phyloP scores from a whole-genome alignment of 805 yeast species.

The Candida sonorensis region DNA sequence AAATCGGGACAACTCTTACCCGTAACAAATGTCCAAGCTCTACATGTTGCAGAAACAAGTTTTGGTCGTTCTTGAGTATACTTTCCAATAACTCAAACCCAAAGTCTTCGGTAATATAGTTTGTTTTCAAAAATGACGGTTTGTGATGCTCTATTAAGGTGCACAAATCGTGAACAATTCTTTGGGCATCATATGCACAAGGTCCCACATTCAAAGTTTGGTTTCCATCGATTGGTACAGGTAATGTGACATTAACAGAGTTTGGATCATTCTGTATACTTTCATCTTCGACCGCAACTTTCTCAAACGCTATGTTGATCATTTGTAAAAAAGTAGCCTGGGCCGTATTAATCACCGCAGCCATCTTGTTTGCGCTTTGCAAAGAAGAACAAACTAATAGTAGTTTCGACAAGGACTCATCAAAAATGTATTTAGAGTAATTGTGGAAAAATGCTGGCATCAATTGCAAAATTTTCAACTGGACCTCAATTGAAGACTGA shows the following conservation, averaged over 20 bases:
- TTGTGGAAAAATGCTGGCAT: conserved; percentile 68
- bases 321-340: conserved; percentile 89
- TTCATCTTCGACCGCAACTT: conserved; percentile 38
- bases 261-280: conserved; percentile 15
- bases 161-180: conserved; percentile 69
- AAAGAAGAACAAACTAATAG: conserved; percentile 66
- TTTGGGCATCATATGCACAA: conserved; percentile 60
- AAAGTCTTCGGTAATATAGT: conserved; percentile 51
- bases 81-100: conserved; percentile 83
- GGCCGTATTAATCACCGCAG: conserved; percentile 83
- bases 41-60: conserved; percentile 45
- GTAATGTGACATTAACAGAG: conserved; percentile 12
- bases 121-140: conserved; percentile 47
- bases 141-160: conserved; percentile 51
- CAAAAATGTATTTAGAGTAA: conserved; percentile 51
- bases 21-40: conserved; percentile 66
- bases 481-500: conserved; percentile 72
- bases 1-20: conserved; percentile 65
- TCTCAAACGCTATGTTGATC: conserved; percentile 70
- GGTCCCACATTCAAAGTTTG: conserved; percentile 37
- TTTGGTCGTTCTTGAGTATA: conserved; percentile 56
- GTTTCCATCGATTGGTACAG: conserved; percentile 41
- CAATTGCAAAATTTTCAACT: conserved; percentile 77
- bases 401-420: conserved; percentile 48
- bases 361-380: conserved; percentile 59